These are phyloP conservation scores for Petunia axillaris DNA, from an alignment of 257 asterid species.

Conservation along the genomic window DNA sequence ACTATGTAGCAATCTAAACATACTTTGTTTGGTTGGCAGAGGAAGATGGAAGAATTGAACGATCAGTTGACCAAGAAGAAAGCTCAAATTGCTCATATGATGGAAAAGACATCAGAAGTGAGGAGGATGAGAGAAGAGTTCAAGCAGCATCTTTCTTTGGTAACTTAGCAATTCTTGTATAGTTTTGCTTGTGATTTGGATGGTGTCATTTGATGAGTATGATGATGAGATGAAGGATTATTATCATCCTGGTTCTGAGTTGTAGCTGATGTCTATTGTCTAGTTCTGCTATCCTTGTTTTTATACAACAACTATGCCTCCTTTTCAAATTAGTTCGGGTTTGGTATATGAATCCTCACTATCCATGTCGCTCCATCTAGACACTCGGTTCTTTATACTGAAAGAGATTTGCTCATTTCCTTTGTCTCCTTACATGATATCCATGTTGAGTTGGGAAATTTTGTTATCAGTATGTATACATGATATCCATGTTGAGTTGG, in stretches of 20 bases:
- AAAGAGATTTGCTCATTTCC: not conserved
- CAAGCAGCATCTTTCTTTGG: slow-evolving; percentile 60
- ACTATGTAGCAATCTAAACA: not conserved
- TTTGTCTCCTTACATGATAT: slow-evolving; percentile 1
- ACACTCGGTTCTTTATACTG: not conserved
- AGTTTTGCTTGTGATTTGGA: slow-evolving; percentile 21
- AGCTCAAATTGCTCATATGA: slow-evolving; percentile 53
- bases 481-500: not conserved
- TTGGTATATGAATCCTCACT: not conserved
- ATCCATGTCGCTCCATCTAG: not conserved
- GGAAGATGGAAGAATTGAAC: slow-evolving; percentile 57
- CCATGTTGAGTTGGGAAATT: not conserved
- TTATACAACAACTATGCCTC: not conserved
- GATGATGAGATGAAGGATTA: not conserved
- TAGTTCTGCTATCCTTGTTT: slow-evolving; percentile 26
- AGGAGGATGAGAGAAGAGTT: slow-evolving; percentile 69
- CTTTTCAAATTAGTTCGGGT: not conserved
- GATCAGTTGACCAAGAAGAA: slow-evolving; percentile 63
- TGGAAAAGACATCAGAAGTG: slow-evolving; percentile 73
- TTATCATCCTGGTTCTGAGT: slow-evolving; percentile 19
- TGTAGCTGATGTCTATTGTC: slow-evolving; percentile 26
- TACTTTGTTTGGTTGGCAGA: slow-evolving; percentile 50
- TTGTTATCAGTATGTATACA: not conserved
- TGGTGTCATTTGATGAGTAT: not conserved
- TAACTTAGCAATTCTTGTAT: slow-evolving; percentile 35